Base-by-base conservation (phyloP, 1,139 yeast genomes). In the Saccharomyces hybrid region DNA sequence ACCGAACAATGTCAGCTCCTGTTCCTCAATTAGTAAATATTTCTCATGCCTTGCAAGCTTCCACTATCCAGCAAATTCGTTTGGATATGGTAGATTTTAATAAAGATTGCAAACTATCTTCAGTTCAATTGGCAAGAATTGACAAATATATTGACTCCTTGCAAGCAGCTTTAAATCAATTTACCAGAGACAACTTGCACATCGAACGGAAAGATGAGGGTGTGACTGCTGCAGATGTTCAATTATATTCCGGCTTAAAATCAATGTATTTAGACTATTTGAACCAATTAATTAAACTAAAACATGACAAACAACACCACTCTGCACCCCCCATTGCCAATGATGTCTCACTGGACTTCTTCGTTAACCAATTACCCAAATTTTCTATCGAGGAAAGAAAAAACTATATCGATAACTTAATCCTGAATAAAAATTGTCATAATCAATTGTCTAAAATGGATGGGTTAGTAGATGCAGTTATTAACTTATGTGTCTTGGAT, bases 1-100 rank as follows among this genome's bases (percentile, higher is more conserved):
- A 47, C 23, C 28, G 9, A 26, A 44, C 14, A 34, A 60, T 60
- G 66, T 57, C 64, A 31, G 48, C 58, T 47, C 62, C 64, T 11
- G 61, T 65, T 41, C 71, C 70, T 26, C 69, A 67, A 58, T 53
- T 60, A 52, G 67, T 68, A 41, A 63, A 68, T 54, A 65, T 68
- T 23, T 57, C 66, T 44, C 68, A 68, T 56, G 68, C 70, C 8
- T 57, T 67, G 53, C 67, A 63, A 46, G 63, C 70, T 13, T 52
- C 60, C 11, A 57, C 62, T 8, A 61, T 68, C 14, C 64, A 67
- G 48, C 60, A 63, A 55, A 65, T 68, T 42, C 61, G 66, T 13
- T 48, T 57, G 19, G 68, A 64, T 51, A 59, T 66, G n/a, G 60
- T 55, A 49, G 56, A 54, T 31, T 61, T 59, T 42, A 54, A 56